Evolutionary conservation across 2,329 filamentous ascomycete species (phyloP).

Genomic region (Xylogone sp.): DNA sequence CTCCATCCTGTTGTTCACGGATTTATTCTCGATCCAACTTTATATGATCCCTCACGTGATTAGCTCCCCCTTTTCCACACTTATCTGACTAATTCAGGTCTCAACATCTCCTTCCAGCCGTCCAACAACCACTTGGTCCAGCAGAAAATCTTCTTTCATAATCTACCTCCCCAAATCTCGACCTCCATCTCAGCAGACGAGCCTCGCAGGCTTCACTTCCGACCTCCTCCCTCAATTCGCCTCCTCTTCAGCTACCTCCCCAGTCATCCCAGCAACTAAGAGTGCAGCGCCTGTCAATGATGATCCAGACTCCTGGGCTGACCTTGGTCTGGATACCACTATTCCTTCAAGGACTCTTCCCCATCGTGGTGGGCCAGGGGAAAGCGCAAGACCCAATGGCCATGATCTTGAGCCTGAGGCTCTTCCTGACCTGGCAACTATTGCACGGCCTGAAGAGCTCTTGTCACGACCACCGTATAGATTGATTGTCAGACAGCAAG

Average conservation of each 20-base stretch:
- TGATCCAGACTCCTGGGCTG: slow-evolving; percentile 37
- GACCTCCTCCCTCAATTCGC: slow-evolving; percentile 34
- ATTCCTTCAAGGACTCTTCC: slow-evolving; percentile 20
- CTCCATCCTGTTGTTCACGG: too few species aligned
- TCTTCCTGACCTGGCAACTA: slow-evolving; percentile 36
- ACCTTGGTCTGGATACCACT: slow-evolving; percentile 34
- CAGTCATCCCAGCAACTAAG: background rate
- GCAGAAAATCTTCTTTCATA: slow-evolving; percentile 33
- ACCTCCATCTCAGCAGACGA: slow-evolving; percentile 19
- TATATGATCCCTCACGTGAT: too few species aligned
- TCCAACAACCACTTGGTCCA: slow-evolving; percentile 34
- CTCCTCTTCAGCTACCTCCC: slow-evolving; percentile 7
- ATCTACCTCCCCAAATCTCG: slow-evolving; percentile 33
- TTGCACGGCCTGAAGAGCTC: slow-evolving; percentile 45
- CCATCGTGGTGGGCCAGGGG: slow-evolving; percentile 38
- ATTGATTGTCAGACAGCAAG: slow-evolving; percentile 33
- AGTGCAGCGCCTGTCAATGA: slow-evolving; percentile 24
- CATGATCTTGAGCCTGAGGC: slow-evolving; percentile 22
- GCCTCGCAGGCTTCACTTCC: slow-evolving; percentile 15
- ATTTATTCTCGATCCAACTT: too few species aligned
- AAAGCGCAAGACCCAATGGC: slow-evolving; percentile 29
- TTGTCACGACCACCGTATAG: slow-evolving; percentile 45
- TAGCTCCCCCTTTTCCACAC: background rate
- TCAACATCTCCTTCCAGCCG: slow-evolving; percentile 21
- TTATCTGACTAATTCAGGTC: slow-evolving; percentile 6